These are phyloP conservation scores for Entomortierella chlamydospora DNA, from an alignment of 192 early-diverging fungal species.

Conservation along the genomic window DNA sequence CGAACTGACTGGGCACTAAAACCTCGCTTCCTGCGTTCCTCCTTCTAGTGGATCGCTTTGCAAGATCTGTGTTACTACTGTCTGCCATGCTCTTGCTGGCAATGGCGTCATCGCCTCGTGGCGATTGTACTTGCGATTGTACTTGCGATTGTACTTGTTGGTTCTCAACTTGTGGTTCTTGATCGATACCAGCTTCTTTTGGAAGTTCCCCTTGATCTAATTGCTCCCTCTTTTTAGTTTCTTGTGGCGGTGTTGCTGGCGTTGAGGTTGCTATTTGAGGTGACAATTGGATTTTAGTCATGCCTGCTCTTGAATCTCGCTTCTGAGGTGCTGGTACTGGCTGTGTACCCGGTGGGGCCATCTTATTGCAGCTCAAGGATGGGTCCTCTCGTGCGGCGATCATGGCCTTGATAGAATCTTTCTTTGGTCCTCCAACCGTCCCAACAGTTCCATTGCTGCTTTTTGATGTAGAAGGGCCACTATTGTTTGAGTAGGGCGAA, in stretches of 20 bases:
- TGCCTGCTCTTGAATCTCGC: constrained; percentile 17
- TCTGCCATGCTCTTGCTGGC: neutral
- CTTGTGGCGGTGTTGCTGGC: constrained; percentile 12
- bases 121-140: neutral
- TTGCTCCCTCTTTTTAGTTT: neutral
- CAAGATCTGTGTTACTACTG: constrained; percentile 1
- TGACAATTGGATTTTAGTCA: constrained; percentile 33
- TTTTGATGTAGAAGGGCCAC: neutral
- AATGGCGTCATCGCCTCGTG: neutral
- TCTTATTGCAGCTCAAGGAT: constrained; percentile 43
- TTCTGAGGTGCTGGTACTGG: constrained; percentile 26
- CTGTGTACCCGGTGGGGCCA: constrained; percentile 33
- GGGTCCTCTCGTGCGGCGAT: constrained; percentile 47
- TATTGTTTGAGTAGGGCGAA: neutral
- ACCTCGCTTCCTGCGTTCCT: constrained; percentile 12
- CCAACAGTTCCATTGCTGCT: neutral
- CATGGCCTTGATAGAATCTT: constrained; percentile 36
- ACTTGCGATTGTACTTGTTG: neutral
- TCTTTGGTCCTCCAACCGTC: neutral
- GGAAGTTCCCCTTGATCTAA: neutral
- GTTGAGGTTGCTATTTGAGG: neutral
- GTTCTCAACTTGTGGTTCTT: neutral
- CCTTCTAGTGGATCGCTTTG: constrained; percentile 23
- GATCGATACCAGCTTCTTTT: neutral
- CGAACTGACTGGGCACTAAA: constrained; percentile 30